Evolutionary conservation across 441 rosid species (phyloP), one percentile per base, ranked within the genome.

Genomic region (Pelargonium citronellum): DNA sequence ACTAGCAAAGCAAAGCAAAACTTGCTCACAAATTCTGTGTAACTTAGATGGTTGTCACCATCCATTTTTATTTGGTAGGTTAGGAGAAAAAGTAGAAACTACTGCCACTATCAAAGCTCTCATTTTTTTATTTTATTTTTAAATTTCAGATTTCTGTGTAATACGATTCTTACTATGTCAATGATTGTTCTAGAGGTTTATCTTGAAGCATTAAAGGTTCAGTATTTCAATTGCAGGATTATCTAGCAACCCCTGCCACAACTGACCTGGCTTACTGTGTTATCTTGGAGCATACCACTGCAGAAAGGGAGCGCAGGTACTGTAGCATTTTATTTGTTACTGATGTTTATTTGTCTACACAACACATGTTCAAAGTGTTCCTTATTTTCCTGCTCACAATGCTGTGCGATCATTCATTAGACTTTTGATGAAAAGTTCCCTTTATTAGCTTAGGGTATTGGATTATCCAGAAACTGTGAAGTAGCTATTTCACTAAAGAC

Each of bases 261-360:
- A 91, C 83, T 71, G 98, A 95, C 83, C 76, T 87, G 80, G 91
- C 99, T 10, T 95, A 88, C 76, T 70, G 79, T 87, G 91, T 92
- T 73, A 84, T 95, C 77, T 82, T 95, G 78, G 99, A 92, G 75
- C 99, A 92, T 82, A 87, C 99, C 39, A 82, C 87, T 71, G 89
- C 98, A 41, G 99, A 95, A 81, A 92, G 94, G 80, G 99, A 95
- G 79, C 97, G 96, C 82, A 95, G 99, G 99, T 95, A 83, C 79
- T 66, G 71, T 39, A n/a, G 13, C 34, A 16, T 69, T 51, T 60
- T 75, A 17, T 63, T 61, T 53, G 27, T 27, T 15, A 55, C 67
- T 15, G 22, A 22, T 51, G 39, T 9, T 11, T 9, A 10, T 63
- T 57, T 57, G 63, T 53, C 41, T 37, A 37, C 41, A 6, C 41